Evolutionary conservation across 1,284 basidiomycete species (phyloP).

Genomic region (Ganoderma leucocontextum): DNA sequence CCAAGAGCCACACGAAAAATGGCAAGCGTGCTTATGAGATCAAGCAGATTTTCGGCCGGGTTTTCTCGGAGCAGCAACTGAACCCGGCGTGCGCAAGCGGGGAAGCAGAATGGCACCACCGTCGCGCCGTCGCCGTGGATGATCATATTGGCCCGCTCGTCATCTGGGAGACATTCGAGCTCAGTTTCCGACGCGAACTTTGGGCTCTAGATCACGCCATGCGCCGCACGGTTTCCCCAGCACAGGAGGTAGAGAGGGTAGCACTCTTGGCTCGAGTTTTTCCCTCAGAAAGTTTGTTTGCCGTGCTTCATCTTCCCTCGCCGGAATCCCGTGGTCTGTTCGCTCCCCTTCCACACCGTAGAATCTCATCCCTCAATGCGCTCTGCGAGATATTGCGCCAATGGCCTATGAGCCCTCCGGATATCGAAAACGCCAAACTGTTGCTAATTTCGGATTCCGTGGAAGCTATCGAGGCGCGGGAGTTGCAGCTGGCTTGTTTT

Average conservation of each 20-base stretch:
- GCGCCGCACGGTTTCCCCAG: neutral
- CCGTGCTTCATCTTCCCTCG: neutral
- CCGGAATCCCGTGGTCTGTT: neutral
- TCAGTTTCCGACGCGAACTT: conserved; percentile 27
- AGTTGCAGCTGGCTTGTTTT: neutral
- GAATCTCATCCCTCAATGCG: neutral
- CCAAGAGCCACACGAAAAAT: neutral
- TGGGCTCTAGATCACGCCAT: conserved; percentile 12
- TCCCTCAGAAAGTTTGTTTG: neutral
- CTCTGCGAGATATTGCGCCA: neutral
- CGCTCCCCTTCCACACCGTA: neutral
- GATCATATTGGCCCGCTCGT: neutral
- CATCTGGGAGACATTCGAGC: conserved; percentile 24
- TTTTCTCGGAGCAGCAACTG: neutral
- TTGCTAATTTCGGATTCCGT: neutral
- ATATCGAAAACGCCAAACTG: neutral
- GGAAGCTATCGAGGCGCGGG: neutral
- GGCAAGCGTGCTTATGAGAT: neutral
- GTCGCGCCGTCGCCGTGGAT: neutral
- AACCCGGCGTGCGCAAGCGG: neutral
- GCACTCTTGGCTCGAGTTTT: neutral
- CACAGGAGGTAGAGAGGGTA: neutral
- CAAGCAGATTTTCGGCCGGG: conserved; percentile 7
- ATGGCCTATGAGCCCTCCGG: neutral
- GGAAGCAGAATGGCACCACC: conserved; percentile 1